These are phyloP conservation scores for Pluteus cervinus DNA, from an alignment of 768 basidiomycete genomes.

Conservation along the genomic window DNA sequence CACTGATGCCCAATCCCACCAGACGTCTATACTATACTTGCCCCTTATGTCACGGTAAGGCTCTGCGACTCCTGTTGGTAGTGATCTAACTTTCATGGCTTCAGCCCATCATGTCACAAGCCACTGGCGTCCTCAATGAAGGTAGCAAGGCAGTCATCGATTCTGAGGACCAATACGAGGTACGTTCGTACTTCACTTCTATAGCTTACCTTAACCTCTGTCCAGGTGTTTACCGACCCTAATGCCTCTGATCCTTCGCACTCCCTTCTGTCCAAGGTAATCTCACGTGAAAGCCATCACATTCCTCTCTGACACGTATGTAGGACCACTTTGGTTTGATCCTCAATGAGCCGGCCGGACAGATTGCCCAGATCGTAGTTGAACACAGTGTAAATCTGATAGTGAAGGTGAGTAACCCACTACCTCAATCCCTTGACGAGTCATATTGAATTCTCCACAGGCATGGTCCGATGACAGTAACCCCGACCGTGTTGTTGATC, in stretches of 20 bases:
- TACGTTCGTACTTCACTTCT: constrained; percentile 12
- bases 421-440: background rate
- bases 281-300: background rate
- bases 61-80: background rate
- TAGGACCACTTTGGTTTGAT: constrained; percentile 71
- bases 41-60: constrained; percentile 56
- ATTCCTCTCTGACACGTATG: background rate
- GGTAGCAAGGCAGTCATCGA: constrained; percentile 68
- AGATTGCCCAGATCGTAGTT: constrained; percentile 64
- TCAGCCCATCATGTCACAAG: constrained; percentile 57
- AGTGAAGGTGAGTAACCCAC: constrained; percentile 31
- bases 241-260: constrained; percentile 70
- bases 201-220: background rate
- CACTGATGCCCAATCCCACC: constrained; percentile 1
- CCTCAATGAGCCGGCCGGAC: constrained; percentile 70
- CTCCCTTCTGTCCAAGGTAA: constrained; percentile 63
- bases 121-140: constrained; percentile 49
- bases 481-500: constrained; percentile 37
- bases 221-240: constrained; percentile 61
- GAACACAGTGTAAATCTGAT: constrained; percentile 55
- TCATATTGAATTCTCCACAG: constrained; percentile 12
- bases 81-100: constrained; percentile 4
- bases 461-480: constrained; percentile 46
- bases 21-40: constrained; percentile 64
- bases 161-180: constrained; percentile 62